These are phyloP conservation scores for Lyophyllum decastes DNA, from an alignment of 768 basidiomycete genomes.

Conservation along the genomic window DNA sequence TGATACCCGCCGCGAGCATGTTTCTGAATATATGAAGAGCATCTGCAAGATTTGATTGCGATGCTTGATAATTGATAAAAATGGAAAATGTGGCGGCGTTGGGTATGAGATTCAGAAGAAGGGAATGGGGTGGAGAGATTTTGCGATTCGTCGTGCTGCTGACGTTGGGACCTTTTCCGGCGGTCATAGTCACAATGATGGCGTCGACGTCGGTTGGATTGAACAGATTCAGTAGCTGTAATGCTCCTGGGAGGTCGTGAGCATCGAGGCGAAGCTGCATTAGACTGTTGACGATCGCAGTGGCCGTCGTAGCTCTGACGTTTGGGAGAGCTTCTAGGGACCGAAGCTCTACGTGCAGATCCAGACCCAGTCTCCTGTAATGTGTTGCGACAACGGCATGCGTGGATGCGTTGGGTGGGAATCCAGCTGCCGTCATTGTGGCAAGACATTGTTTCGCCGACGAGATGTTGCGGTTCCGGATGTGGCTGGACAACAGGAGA, in stretches of 20 bases:
- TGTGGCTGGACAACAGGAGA: slow-evolving; percentile 62
- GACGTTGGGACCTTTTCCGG: not conserved
- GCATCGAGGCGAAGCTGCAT: slow-evolving; percentile 61
- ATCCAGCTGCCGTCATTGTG: slow-evolving; percentile 58
- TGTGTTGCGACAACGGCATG: slow-evolving; percentile 58
- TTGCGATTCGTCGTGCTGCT: slow-evolving; percentile 1
- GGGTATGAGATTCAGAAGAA: slow-evolving; percentile 33
- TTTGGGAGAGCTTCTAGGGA: slow-evolving; percentile 48
- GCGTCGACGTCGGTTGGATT: slow-evolving; percentile 24
- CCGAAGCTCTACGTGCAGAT: slow-evolving; percentile 51
- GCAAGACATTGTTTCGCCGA: slow-evolving; percentile 55
- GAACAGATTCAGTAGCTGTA: slow-evolving; percentile 53
- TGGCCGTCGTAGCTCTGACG: slow-evolving; percentile 40
- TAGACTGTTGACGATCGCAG: slow-evolving; percentile 70
- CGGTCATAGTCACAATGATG: slow-evolving; percentile 21
- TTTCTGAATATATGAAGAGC: slow-evolving; percentile 47
- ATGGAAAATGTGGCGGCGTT: slow-evolving; percentile 64
- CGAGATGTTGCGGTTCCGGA: slow-evolving; percentile 66
- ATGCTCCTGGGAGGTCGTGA: slow-evolving; percentile 47
- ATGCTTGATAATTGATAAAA: slow-evolving; percentile 57
- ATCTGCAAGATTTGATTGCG: slow-evolving; percentile 41
- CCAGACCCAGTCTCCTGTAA: slow-evolving; percentile 62
- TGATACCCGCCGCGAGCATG: slow-evolving; percentile 44
- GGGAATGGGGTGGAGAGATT: slow-evolving; percentile 4
- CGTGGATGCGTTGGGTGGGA: slow-evolving; percentile 55